phyloP scores from a whole-genome alignment of 2,329 filamentous ascomycete species.

The Calonectria ilicicola region DNA sequence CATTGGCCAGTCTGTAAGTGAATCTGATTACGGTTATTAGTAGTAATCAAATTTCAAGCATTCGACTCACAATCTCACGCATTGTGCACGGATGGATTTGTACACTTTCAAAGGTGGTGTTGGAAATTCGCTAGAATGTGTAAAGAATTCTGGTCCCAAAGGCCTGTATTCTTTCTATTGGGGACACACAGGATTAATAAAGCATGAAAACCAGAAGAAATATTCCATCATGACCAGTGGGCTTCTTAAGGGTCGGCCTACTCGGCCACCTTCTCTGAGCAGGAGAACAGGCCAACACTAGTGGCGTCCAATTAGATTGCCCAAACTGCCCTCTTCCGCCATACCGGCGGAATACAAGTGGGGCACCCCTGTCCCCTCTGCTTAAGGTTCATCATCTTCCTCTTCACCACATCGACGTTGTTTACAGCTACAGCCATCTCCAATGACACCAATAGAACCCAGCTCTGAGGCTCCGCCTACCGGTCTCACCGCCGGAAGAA shows the following conservation, averaged over 20 bases:
- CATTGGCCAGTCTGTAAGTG: slow-evolving; percentile 99
- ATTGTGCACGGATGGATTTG: not conserved
- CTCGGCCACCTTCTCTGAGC: not conserved
- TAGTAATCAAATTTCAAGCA: not conserved
- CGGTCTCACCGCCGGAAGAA: not conserved
- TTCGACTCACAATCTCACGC: slow-evolving; percentile 72
- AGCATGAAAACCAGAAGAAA: too few relatives aligned
- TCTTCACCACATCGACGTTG: not conserved
- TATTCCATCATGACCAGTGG: too few relatives aligned
- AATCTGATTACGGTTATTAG: slow-evolving; percentile 71
- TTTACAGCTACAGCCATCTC: not conserved
- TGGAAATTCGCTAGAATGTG: not conserved
- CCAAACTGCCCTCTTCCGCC: not conserved
- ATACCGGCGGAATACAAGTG: not conserved
- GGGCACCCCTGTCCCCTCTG: not conserved
- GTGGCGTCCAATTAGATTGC: not conserved
- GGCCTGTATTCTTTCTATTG: not conserved
- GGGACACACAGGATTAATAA: too few relatives aligned
- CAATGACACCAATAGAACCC: not conserved
- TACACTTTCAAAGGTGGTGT: not conserved
- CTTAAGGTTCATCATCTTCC: not conserved
- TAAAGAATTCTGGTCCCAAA: too few relatives aligned
- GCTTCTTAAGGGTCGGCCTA: not conserved
- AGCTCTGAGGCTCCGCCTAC: not conserved
- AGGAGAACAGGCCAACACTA: not conserved